A percentile compares a stretch with the other conserved stretches of the same genome.
phyloP scores from a whole-genome alignment of 768 basidiomycete genomes.

The Asterophora lycoperdoides region DNA sequence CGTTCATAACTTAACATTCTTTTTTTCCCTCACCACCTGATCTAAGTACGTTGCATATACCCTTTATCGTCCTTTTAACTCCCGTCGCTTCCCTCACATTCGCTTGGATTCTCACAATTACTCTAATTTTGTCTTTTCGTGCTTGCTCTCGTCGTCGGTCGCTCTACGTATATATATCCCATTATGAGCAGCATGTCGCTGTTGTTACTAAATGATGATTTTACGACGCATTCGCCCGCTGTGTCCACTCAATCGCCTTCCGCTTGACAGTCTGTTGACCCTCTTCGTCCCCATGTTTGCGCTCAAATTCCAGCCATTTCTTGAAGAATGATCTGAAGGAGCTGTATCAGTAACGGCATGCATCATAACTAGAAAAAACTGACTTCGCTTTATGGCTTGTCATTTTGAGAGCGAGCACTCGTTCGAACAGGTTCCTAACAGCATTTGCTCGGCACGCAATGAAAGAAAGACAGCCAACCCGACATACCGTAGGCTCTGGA shows the following conservation, averaged over 20 bases:
- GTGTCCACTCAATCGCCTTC: conserved; percentile 91
- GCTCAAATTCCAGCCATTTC: conserved; percentile 92
- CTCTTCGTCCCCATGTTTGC: conserved; percentile 80
- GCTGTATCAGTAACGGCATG: conserved; percentile 9
- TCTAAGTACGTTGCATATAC: conserved; percentile 42
- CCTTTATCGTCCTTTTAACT: conserved; percentile 34
- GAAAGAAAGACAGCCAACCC: neutral
- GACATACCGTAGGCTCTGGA: conserved; percentile 70
- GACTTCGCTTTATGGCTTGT: conserved; percentile 96
- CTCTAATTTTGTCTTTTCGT: conserved; percentile 29
- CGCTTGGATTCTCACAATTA: conserved; percentile 49
- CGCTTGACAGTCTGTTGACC: conserved; percentile 78
- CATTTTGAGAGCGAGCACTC: conserved; percentile 80
- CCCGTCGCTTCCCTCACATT: conserved; percentile 36
- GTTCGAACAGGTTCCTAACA: conserved; percentile 77
- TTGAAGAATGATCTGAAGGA: conserved; percentile 84
- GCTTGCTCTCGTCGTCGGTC: conserved; percentile 25
- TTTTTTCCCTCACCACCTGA: conserved; percentile 28
- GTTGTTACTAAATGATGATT: conserved; percentile 22
- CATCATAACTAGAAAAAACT: conserved; percentile 24
- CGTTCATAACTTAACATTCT: conserved; percentile 43
- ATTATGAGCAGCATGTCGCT: conserved; percentile 28
- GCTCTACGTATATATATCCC: conserved; percentile 32
- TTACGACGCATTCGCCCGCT: conserved; percentile 45
- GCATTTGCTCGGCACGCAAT: neutral